Conservation (phyloP, 83 land plant genomes). For the Larix sibirica region DNA sequence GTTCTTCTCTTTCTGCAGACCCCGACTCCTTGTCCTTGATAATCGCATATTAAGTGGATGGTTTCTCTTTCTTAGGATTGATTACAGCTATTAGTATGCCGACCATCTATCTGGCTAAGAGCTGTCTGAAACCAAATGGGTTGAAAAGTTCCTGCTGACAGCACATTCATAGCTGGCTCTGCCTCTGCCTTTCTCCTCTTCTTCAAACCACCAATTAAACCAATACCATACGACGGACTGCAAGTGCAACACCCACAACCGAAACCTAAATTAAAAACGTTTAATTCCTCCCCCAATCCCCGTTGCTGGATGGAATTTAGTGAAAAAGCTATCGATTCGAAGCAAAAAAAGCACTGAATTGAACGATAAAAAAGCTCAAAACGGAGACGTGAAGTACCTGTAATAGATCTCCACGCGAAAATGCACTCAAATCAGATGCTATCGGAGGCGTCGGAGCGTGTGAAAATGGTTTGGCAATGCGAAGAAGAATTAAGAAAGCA, state of each 20-base stretch:
- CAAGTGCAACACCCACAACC: conserved; percentile 1
- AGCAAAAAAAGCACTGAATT: background rate
- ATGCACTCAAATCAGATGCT: background rate
- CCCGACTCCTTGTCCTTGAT: background rate
- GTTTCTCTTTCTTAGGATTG: background rate
- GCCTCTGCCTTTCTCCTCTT: background rate
- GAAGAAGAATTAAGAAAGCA: conserved; percentile 5
- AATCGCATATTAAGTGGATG: background rate
- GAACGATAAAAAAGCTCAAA: background rate
- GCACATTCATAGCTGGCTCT: conserved; percentile 14
- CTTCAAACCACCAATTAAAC: background rate
- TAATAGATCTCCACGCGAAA: conserved; percentile 1
- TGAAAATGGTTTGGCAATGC: background rate
- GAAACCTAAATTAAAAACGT: background rate
- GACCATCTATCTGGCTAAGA: conserved; percentile 6
- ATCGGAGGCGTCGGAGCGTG: background rate
- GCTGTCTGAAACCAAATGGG: conserved; percentile 3
- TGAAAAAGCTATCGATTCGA: background rate
- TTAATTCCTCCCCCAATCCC: background rate
- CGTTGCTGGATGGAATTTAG: background rate
- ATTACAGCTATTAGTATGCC: background rate
- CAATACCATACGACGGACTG: background rate
- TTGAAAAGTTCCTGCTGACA: conserved; percentile 5
- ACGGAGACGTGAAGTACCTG: background rate
- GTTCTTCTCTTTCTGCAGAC: background rate